Base-by-base conservation (phyloP, 2,329 filamentous ascomycete species). In the Fusarium ramigenum region DNA sequence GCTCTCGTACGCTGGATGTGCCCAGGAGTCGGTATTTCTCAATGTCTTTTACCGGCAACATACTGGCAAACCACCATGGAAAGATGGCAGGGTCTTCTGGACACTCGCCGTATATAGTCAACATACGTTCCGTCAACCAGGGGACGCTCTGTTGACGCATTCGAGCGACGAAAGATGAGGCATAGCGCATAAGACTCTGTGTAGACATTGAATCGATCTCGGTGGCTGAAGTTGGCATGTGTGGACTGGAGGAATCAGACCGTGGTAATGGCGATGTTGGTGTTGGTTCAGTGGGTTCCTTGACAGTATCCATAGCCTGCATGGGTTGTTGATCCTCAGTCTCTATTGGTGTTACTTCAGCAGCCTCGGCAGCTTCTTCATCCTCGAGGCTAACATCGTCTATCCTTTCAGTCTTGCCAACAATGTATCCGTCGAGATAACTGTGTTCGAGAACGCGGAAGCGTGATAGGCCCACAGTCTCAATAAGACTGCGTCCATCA, bases 61-160 rank as follows among this genome's bases (percentile, higher is more conserved):
- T 91, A 78, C 90, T 93, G 15, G 93, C 95, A 74, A 97, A 92
- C 95, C 95, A 98, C 87, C 95, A 97, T 1, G 95, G 93, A 74
- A 97, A 96, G 3, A 90, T 81, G 7, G 91, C 91, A 2, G 94
- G 91, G 77, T 97, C 93, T 21, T 89, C 85, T 0, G 94, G 95
- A 25, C 92, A 92, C 65, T 93, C 89, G 18, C 95, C 95, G 73
- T 96, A 96, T 10, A 93, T 90, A 37, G 89, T 84, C 36, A 95
- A 84, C 39, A 95, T 91, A 14, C 92, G 89, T 44, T 91, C 87
- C 62, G 93, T 89, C 34, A 97, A 84, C 94, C 94, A 97, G 0
- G 89, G 88, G 1, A 91, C 92, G 65, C 91, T 93, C 60, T 90
- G 85, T 9, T 86, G 86, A 60, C 90, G 88, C 89, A 94, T 95